A percentile compares a stretch with the other conserved stretches of the same genome.
Conservation (phyloP, 257 asterid species). For the Ehretia macrophylla region DNA sequence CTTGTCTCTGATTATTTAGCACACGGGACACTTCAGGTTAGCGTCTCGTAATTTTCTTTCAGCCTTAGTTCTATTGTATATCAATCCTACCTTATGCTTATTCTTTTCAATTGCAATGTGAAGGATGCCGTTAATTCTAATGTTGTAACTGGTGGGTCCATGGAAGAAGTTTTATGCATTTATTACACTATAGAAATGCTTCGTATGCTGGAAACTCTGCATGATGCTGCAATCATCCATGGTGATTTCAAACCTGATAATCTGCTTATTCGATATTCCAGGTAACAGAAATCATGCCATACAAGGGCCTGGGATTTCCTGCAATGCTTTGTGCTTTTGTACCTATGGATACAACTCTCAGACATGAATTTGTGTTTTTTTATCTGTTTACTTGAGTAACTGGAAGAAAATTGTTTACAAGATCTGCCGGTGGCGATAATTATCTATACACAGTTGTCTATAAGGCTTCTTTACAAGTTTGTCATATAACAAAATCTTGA, state of each 20-base stretch:
- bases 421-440: no score
- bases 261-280: conserved; percentile 82
- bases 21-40: conserved; percentile 94
- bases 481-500: no score
- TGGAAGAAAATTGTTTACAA: no score
- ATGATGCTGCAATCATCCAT: conserved; percentile 67
- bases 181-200: conserved; percentile 97
- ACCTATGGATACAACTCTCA: no score
- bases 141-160: conserved; percentile 56
- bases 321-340: no score
- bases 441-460: no score
- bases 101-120: conserved; percentile 18
- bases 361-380: no score
- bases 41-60: conserved; percentile 19
- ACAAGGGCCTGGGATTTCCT: no score
- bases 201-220: conserved; percentile 69
- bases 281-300: conserved; percentile 38
- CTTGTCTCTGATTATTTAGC: conserved; percentile 72
- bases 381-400: no score
- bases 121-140: conserved; percentile 87
- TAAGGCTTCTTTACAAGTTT: no score
- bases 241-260: conserved; percentile 99
- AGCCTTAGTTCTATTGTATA: conserved; percentile 2
- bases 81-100: conserved; percentile 11
- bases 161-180: conserved; percentile 87